A percentile compares a stretch with the other conserved stretches of the same genome.
phyloP scores from a whole-genome alignment of 495 filamentous ascomycete genomes.

The Haplographium delicatum region DNA sequence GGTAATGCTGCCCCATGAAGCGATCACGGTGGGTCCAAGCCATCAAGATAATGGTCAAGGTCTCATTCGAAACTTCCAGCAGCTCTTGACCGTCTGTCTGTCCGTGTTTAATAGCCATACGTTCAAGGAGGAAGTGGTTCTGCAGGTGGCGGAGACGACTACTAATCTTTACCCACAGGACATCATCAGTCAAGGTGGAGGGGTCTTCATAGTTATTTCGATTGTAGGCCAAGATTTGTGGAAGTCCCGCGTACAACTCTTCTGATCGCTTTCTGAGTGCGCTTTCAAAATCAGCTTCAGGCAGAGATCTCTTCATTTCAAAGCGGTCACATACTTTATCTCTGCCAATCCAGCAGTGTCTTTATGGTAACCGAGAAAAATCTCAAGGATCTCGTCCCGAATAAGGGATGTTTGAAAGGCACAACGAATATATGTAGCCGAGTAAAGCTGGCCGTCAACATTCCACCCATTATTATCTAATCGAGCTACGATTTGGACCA shows the following conservation, averaged over 20 bases:
- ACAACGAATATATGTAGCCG: conserved; percentile 3
- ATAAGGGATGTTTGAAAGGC: conserved; percentile 1
- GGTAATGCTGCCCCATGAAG: conserved; percentile 14
- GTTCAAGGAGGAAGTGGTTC: conserved; percentile 16
- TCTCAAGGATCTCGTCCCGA: conserved; percentile 18
- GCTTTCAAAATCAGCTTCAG: no score
- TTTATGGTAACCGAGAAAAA: conserved; percentile 14
- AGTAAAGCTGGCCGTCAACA: conserved; percentile 10
- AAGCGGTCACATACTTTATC: no score
- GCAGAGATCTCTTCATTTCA: no score
- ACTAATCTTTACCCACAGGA: conserved; percentile 5
- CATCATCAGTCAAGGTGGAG: no score
- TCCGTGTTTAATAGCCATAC: conserved; percentile 13
- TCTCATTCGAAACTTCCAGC: conserved; percentile 22
- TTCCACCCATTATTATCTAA: conserved; percentile 22
- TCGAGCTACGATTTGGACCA: conserved; percentile 7
- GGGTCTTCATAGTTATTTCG: no score
- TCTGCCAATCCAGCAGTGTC: no score
- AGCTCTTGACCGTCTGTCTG: conserved; percentile 18
- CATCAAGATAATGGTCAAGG: conserved; percentile 17
- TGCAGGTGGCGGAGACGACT: conserved; percentile 11
- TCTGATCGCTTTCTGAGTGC: no score
- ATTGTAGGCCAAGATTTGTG: no score
- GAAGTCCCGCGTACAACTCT: no score
- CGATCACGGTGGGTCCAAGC: conserved; percentile 21